Evolutionary conservation across 1,284 basidiomycete genomes (phyloP).

Genomic region (Boletellus deceptivus): DNA sequence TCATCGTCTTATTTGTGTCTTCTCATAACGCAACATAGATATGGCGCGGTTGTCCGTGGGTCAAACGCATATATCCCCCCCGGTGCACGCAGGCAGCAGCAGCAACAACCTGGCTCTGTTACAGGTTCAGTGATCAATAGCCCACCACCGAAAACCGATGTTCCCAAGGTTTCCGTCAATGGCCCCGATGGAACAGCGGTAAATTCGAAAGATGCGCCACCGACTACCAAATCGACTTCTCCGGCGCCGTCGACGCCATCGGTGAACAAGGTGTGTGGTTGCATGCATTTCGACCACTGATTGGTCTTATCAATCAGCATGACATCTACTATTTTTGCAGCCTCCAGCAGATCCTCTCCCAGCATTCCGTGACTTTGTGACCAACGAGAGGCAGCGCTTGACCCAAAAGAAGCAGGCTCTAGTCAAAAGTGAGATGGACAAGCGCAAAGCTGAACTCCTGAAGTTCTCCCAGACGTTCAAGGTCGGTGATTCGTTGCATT

Average conservation of each 20-base stretch:
- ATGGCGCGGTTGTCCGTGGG: conserved; percentile 88
- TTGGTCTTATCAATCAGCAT: not conserved
- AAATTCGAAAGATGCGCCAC: conserved; percentile 39
- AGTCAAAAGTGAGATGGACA: conserved; percentile 92
- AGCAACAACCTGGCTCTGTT: conserved; percentile 21
- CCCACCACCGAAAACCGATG: conserved; percentile 43
- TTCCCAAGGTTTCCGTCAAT: conserved; percentile 71
- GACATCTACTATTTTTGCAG: conserved; percentile 31
- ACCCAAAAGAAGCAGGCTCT: conserved; percentile 89
- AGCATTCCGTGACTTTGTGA: conserved; percentile 88
- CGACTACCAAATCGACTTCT: conserved; percentile 55
- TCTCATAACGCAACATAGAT: conserved; percentile 48
- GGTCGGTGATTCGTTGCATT: conserved; percentile 42
- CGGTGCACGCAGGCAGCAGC: conserved; percentile 60
- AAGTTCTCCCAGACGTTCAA: conserved; percentile 95
- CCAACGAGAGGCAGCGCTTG: conserved; percentile 82
- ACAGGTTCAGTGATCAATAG: conserved; percentile 31
- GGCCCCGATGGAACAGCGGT: conserved; percentile 59
- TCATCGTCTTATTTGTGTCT: conserved; percentile 13
- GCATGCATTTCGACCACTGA: not conserved
- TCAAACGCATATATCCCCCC: conserved; percentile 93
- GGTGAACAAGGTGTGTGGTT: conserved; percentile 35
- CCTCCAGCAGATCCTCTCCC: conserved; percentile 68
- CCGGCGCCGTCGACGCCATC: conserved; percentile 49
- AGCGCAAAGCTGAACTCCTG: conserved; percentile 86